Base-by-base conservation (phyloP, 2,329 filamentous ascomycete genomes). In the Cercospora nicotianae region DNA sequence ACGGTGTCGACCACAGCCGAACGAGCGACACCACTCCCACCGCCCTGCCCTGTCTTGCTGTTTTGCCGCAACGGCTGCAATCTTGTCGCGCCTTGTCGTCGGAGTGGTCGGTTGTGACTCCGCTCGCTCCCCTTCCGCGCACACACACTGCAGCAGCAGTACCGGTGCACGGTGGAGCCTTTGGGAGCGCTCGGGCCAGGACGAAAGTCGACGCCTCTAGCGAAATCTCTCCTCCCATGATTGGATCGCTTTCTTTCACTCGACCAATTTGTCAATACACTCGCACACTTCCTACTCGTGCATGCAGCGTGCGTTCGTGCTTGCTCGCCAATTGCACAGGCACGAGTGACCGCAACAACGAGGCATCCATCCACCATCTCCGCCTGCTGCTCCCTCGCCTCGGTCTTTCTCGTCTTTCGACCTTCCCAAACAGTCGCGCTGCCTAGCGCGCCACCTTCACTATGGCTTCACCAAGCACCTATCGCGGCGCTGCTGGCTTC, bases 391-490 rank as follows among this genome's bases (percentile, higher is more conserved):
- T 39, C 36, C 36, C 36, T 39, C 36, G 36, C 45, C 53, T 60
- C 20, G 20, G 31, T 53, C 42, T 67, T 33, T 63, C 39, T 55
- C 53, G 26, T 45, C 64, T 39, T 39, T 39, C 36, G 36, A 48
- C 42, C 45, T 45, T 60, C 58, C 28, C 63, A 48, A 31, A 30
- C 36, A 5, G 42, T 60, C 30, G 36, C 28, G 20, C 48, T 33
- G 48, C 48, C 64, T 64, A 70, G 67, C 63, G 68, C 70, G 68
- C 70, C 70, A 70, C 68, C 39, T 39, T 36, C 59, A 33, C 62
- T n/a, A 26, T 58, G 55, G 33, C 65, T 23, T 13, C 23, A 16
- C 42, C 42, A 48, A 30, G 60, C 60, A 63, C 60, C 36, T n/a
- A 62, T 62, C 60, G 39, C 39, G 60, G 18, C 31, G 60, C 23